A percentile compares a stretch with the other conserved stretches of the same genome.
Conservation (phyloP, 2,329 filamentous ascomycete species). For the Monosporascus cannonballus region DNA sequence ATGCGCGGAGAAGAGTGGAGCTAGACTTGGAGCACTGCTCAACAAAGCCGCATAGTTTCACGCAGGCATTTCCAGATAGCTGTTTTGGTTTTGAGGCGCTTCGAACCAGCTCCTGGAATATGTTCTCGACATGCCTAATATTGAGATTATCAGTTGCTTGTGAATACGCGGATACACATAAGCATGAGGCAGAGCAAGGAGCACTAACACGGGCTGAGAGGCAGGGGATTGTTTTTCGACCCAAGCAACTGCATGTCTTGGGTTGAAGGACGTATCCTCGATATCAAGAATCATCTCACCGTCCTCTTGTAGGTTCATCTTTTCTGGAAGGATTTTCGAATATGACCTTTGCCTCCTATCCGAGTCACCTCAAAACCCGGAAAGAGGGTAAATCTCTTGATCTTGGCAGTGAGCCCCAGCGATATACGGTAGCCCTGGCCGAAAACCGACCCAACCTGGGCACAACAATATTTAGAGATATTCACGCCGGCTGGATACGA, state of each 20-base stretch:
- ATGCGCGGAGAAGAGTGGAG: slow-evolving; percentile 34
- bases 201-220: slow-evolving; percentile 20
- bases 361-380: background rate
- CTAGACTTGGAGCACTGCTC: slow-evolving; percentile 50
- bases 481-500: too few relatives aligned
- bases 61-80: slow-evolving; percentile 50
- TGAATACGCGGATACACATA: slow-evolving; percentile 5
- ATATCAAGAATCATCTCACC: slow-evolving; percentile 11
- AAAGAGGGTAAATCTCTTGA: background rate
- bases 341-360: background rate
- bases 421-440: background rate
- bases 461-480: too few relatives aligned
- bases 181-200: background rate
- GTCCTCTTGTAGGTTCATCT: background rate
- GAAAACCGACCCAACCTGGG: too few relatives aligned
- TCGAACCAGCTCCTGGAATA: slow-evolving; percentile 43
- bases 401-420: background rate
- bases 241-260: slow-evolving; percentile 24
- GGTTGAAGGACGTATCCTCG: slow-evolving; percentile 24
- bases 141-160: slow-evolving; percentile 2
- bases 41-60: slow-evolving; percentile 56
- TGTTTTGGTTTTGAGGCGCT: slow-evolving; percentile 48
- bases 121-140: slow-evolving; percentile 27
- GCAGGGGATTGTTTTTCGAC: slow-evolving; percentile 22
- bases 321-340: background rate